Base-by-base conservation (phyloP, 331 rosid species). In the Spiraea crenata region DNA sequence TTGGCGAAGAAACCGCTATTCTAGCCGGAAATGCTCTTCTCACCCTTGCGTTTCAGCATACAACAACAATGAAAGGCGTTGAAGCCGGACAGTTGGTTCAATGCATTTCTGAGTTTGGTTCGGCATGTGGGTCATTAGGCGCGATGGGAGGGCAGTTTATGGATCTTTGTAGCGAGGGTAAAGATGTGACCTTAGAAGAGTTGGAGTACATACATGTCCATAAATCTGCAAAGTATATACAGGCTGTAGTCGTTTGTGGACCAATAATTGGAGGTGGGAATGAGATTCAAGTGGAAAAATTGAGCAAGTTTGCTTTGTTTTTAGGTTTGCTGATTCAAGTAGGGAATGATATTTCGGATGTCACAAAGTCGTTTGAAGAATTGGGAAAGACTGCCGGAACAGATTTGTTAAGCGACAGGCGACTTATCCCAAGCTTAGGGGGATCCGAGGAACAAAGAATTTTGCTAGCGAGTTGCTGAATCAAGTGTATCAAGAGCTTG, bases 251-350 rank as follows among this genome's bases (percentile, higher is more conserved):
- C 9, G 82, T 77, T 15, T 80, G 82, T 1, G 85, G 82, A 3
- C 81, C 78, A 1, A 74, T 77, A 55, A 42, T 77, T 13, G 87
- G 84, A 55, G 87, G 84, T 54, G 87, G 71, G 34, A 65, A 20
- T 47, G 71, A 13, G 47, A 7, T 4, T 13, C 73, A 70, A 42
- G 58, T 77, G 15, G 82, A 74, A 46, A 83, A 60, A 37, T 1
- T 80, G 78, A 80, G 82, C 65, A 77, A 56, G 39, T 83, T 65
- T 62, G 87, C 80, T 12, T 54, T 65, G 57, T 57, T 57, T 19
- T 20, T 80, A 25, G 87, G 87, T 1, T 47, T 80, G 73, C 65
- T 83, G 77, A 65, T 69, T 76, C 87, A 83, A 20, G 87, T 83
- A 48, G 62, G 25, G 70, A 82, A 83, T 51, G 82, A 83, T 44